Evolutionary conservation across 495 filamentous ascomycete species (phyloP), one percentile per base, ranked within the genome.

Genomic region (Penicillium pancosmium): DNA sequence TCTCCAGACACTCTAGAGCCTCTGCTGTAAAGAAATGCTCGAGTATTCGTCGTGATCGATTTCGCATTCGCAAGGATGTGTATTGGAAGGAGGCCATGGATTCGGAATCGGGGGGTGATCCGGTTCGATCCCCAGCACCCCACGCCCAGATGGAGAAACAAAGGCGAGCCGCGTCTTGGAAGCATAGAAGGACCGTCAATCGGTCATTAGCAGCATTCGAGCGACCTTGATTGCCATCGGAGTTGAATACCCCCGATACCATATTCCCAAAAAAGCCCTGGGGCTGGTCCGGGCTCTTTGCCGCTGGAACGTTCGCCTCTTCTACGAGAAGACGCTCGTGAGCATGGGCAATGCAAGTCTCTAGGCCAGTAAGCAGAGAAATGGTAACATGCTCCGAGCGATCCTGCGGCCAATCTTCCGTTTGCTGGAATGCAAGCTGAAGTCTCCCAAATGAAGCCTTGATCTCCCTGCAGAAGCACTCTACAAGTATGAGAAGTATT

Each of bases 261-360:
- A 98, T 96, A 63, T 92, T 97, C 16, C 93, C 92, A 66, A 98
- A 97, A 72, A 98, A 96, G 46, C 93, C 90, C 66, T 94, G 91
- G 13, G 87, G 80, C 66, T 92, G 90, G 62, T 96, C 91, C 38
- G 91, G 90, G 55, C 84, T 90, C 73, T 93, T 96, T 38, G 83
- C 74, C 36, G 80, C 74, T 52, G 86, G 80, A 36, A 74, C 74
- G 59, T 87, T 90, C 43, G 85, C 78, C 72, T 96, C 91, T 60
- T 95, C 90, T 40, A 80, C 74, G 27, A 92, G 73, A 8, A 98
- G 80, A 47, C 86, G 87, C 60, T 96, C 91, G 74, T 99, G 94
- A 25, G 89, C 91, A 66, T 84, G 84, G 33, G 92, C 92, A 56
- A 99, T 83, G 41, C 93, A 88, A 57, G 92, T 89, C 72, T 99